Evolutionary conservation across 352 stramenopile species (phyloP).

Genomic region (Phytophthora tubulina): DNA sequence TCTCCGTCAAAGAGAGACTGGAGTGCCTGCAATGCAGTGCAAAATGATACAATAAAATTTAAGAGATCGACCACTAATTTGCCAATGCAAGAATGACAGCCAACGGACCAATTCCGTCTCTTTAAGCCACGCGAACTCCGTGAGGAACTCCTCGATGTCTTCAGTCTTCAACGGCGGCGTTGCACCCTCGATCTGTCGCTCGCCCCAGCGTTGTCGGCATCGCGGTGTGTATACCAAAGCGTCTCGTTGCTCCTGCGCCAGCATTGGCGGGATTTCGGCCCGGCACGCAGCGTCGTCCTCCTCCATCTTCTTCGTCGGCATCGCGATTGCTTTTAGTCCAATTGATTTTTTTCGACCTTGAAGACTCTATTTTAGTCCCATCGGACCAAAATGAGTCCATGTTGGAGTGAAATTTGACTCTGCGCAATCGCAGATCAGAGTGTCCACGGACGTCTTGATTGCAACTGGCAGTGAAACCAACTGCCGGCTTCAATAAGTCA

Average conservation of each 20-base stretch:
- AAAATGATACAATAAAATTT: not conserved
- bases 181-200: conserved; percentile 16
- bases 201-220: conserved; percentile 58
- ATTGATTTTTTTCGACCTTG: too few relatives aligned
- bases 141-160: conserved; percentile 65
- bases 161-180: conserved; percentile 35
- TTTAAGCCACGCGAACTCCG: conserved; percentile 53
- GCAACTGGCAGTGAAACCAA: too few relatives aligned
- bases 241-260: conserved; percentile 39
- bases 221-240: conserved; percentile 27
- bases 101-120: conserved; percentile 67
- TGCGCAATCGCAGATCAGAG: too few relatives aligned
- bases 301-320: conserved; percentile 17
- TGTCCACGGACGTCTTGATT: too few relatives aligned
- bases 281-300: conserved; percentile 51
- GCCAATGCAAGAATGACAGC: not conserved
- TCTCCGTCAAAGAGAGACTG: conserved; percentile 68
- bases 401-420: not conserved
- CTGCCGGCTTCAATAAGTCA: too few relatives aligned
- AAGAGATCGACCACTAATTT: not conserved
- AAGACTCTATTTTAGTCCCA: too few relatives aligned
- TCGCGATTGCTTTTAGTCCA: conserved; percentile 15
- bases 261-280: conserved; percentile 64
- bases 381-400: not conserved
- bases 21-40: conserved; percentile 51